Conservation (phyloP, 2,329 filamentous ascomycete genomes). For the Neurospora sp. region DNA sequence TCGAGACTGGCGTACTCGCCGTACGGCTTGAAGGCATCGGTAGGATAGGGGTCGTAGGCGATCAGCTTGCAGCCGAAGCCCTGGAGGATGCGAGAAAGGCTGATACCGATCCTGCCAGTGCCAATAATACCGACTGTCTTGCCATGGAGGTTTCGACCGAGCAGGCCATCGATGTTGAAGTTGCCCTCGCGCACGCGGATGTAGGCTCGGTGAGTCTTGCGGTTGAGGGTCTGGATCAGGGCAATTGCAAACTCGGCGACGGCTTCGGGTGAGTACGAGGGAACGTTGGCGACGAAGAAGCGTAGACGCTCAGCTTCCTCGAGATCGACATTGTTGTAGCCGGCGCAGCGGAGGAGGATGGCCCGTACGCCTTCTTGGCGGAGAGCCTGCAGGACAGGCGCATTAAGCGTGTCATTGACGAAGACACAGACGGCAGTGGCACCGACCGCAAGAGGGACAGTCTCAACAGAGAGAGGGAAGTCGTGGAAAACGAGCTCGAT, state of each 20-base stretch:
- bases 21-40: constrained; percentile 35
- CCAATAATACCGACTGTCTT: constrained; percentile 60
- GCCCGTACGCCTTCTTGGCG: constrained; percentile 40
- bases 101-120: constrained; percentile 54
- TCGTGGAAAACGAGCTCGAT: constrained; percentile 48
- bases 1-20: constrained; percentile 46
- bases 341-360: constrained; percentile 56
- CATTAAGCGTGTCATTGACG: constrained; percentile 52
- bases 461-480: constrained; percentile 45
- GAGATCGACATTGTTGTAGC: constrained; percentile 59
- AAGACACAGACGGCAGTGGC: constrained; percentile 55
- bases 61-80: constrained; percentile 56
- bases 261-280: constrained; percentile 58
- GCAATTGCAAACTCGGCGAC: constrained; percentile 63
- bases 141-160: constrained; percentile 49
- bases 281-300: constrained; percentile 55
- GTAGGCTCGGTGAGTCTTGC: constrained; percentile 57
- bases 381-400: constrained; percentile 40
- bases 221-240: constrained; percentile 56
- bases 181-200: constrained; percentile 60
- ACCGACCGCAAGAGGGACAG: constrained; percentile 41
- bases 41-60: constrained; percentile 48
- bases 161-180: constrained; percentile 54
- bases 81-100: constrained; percentile 48
- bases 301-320: constrained; percentile 40